These are phyloP conservation scores for Coemansia interrupta DNA, from an alignment of 192 early-diverging fungal genomes.

Conservation along the genomic window DNA sequence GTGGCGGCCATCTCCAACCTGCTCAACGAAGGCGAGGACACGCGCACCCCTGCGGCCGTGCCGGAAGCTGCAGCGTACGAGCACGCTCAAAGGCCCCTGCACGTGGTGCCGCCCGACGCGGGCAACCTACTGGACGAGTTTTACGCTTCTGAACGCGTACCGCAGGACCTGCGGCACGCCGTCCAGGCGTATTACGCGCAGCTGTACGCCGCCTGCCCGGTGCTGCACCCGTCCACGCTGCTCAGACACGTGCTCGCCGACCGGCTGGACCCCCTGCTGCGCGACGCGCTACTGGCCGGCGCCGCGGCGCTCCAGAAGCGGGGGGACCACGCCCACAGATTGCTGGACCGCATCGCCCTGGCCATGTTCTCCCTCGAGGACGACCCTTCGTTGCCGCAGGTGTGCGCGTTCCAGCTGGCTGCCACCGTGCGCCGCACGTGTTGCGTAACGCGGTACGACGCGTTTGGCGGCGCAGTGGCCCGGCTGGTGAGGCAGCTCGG, in stretches of 20 bases:
- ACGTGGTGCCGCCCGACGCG: slow-evolving; percentile 1
- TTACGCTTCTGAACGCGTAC: too few species aligned
- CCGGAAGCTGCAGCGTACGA: neutral
- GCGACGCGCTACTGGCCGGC: slow-evolving; percentile 25
- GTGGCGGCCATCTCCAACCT: slow-evolving; percentile 18
- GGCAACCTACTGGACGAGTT: slow-evolving; percentile 20
- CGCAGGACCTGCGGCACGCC: slow-evolving; percentile 28
- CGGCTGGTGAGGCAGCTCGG: slow-evolving; percentile 28
- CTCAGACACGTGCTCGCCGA: slow-evolving; percentile 23
- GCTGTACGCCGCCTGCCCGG: slow-evolving; percentile 32
- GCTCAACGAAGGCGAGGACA: slow-evolving; percentile 19
- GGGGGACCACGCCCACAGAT: slow-evolving; percentile 6
- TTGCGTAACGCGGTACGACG: slow-evolving; percentile 13
- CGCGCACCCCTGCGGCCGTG: too few species aligned
- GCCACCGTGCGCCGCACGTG: slow-evolving; percentile 8
- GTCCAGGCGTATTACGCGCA: slow-evolving; percentile 28
- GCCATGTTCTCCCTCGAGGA: slow-evolving; percentile 9
- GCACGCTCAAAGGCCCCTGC: slow-evolving; percentile 1
- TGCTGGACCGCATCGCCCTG: slow-evolving; percentile 15
- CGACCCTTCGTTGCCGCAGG: slow-evolving; percentile 18
- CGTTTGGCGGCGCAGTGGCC: slow-evolving; percentile 16
- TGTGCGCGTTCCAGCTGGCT: slow-evolving; percentile 32
- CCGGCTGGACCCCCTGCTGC: slow-evolving; percentile 17
- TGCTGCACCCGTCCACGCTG: slow-evolving; percentile 37
- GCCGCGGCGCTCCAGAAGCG: slow-evolving; percentile 11